These are phyloP conservation scores for Phascolomyces articulosus DNA, from an alignment of 371 early-diverging fungal species.

Conservation along the genomic window DNA sequence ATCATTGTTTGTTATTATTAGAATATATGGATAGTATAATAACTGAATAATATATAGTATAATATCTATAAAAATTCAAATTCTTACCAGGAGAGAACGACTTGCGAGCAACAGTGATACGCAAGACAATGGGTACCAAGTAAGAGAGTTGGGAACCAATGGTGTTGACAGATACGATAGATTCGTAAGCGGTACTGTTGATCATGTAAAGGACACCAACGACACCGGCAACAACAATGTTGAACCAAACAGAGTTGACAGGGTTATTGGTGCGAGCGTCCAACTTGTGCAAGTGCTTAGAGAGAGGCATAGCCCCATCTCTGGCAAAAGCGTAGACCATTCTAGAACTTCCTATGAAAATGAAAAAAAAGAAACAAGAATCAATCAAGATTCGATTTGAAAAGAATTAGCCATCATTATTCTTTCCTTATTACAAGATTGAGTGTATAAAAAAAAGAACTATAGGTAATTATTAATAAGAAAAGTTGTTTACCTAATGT, in stretches of 20 bases:
- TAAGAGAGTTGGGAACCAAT: slow-evolving; percentile 76
- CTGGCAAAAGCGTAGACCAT: slow-evolving; percentile 81
- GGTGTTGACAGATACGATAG: slow-evolving; percentile 74
- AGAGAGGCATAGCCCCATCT: slow-evolving; percentile 65
- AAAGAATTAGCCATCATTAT: too few species aligned
- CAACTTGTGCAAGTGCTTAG: slow-evolving; percentile 36
- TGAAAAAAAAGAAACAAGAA: too few species aligned
- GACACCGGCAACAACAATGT: slow-evolving; percentile 36
- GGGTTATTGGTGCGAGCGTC: slow-evolving; percentile 42
- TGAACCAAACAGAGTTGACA: slow-evolving; percentile 52
- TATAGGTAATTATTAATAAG: too few species aligned
- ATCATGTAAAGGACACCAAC: slow-evolving; percentile 54
- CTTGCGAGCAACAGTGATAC: slow-evolving; percentile 56
- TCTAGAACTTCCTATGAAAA: too few species aligned
- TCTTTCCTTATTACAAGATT: too few species aligned
- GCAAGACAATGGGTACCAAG: slow-evolving; percentile 67
- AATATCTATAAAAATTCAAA: too few species aligned
- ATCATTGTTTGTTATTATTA: too few species aligned
- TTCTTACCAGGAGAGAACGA: slow-evolving; percentile 51
- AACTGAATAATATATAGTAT: too few species aligned
- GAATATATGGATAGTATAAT: too few species aligned
- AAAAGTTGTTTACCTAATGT: too few species aligned
- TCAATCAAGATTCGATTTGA: too few species aligned
- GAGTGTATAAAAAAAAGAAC: too few species aligned
- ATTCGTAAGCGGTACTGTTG: slow-evolving; percentile 57